Base-by-base conservation (phyloP, 257 asterid genomes). In the Craterostigma plantagineum region DNA sequence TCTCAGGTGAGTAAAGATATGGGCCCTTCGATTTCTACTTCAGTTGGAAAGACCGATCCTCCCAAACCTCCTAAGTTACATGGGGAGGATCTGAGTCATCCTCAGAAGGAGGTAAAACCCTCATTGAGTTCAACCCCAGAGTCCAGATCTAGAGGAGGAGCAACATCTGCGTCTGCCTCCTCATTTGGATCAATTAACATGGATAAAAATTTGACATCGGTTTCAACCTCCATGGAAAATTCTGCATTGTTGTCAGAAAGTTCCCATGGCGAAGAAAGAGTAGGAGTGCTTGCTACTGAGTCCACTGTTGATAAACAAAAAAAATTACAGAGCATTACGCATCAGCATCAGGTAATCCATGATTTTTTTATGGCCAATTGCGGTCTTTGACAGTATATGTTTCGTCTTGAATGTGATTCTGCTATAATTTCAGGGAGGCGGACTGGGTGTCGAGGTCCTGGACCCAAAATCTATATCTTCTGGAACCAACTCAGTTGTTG, bases 1-100 rank as follows among this genome's bases (percentile, higher is more conserved):
- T 45, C 67, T 41, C 73, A 71, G 44, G 65, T 42, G 40, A 85
- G 60, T 50, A 86, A 67, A 60, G 93, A 66, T 35, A 34, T 63
- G n/a, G n/a, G n/a, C 10, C 13, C 51, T 54, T 56, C 70, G 37
- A 35, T 65, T 9, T 44, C 59, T 48, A 59, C 60, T 58, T 67
- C 79, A 45, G 23, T 55, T 39, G 52, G 72, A 39, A 50, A 39
- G 5, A 64, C 44, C 34, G 77, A 57, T 36, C 57, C 39, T 56
- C 34, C 67, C 16, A 35, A 16, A n/a, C n/a, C n/a, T n/a, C n/a
- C n/a, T n/a, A n/a, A n/a, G n/a, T n/a, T n/a, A n/a, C n/a, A n/a
- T n/a, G n/a, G n/a, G n/a, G n/a, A n/a, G n/a, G n/a, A n/a, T n/a
- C n/a, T n/a, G n/a, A n/a, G n/a, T 55, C 41, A 16, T 43, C 48